phyloP scores from a whole-genome alignment of 140 eudicot genomes.

The Bidens hawaiensis region DNA sequence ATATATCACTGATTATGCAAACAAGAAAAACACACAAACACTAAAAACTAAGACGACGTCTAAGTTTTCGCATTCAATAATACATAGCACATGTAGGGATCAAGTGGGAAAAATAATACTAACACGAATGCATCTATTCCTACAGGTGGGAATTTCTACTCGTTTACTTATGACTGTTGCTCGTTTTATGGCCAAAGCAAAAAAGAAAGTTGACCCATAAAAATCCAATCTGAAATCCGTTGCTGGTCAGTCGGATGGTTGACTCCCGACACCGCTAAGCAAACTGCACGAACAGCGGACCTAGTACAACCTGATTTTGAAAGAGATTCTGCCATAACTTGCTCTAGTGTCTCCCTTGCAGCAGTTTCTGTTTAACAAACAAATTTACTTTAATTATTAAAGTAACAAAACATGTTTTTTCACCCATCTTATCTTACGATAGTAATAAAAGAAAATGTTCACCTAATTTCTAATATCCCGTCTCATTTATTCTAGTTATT shows the following conservation, averaged over 20 bases:
- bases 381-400: background rate
- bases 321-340: conserved; percentile 87
- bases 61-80: no score
- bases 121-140: background rate
- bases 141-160: background rate
- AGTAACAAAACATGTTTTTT: background rate
- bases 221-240: conserved; percentile 52
- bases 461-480: no score
- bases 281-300: conserved; percentile 75
- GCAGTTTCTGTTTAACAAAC: conserved; percentile 51
- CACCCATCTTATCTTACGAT: background rate
- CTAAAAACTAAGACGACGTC: background rate
- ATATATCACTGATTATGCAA: conserved; percentile 51
- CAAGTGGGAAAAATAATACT: background rate
- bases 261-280: conserved; percentile 90
- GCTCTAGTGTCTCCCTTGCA: conserved; percentile 85
- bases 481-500: no score
- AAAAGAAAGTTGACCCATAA: background rate
- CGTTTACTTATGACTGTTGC: background rate
- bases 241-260: conserved; percentile 86
- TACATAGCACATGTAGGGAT: no score
- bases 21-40: background rate
- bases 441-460: background rate
- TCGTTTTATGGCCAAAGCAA: background rate
- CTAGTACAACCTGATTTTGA: conserved; percentile 59